A percentile compares a stretch with the other conserved stretches of the same genome.
Conservation (phyloP, 2,329 filamentous ascomycete species). For the Hymenoscyphus occultus region DNA sequence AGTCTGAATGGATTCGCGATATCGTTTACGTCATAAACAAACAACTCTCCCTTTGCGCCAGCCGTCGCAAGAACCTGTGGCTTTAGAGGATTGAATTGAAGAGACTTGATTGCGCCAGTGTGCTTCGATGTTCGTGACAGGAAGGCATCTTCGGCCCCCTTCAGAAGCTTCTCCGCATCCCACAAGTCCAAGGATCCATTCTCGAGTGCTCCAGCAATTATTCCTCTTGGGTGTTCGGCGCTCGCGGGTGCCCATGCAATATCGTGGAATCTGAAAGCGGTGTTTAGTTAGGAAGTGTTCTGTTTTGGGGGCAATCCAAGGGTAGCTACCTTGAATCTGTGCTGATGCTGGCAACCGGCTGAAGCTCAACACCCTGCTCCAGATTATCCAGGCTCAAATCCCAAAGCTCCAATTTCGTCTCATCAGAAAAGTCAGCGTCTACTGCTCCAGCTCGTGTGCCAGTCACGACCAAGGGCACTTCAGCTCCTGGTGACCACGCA, state of each 20-base stretch:
- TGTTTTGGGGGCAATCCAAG: background rate
- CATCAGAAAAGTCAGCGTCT: slow-evolving; percentile 95
- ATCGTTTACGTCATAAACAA: slow-evolving; percentile 92
- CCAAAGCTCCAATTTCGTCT: slow-evolving; percentile 96
- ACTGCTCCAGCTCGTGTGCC: slow-evolving; percentile 94
- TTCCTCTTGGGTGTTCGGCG: slow-evolving; percentile 74
- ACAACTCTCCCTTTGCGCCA: slow-evolving; percentile 92
- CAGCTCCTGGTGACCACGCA: slow-evolving; percentile 85
- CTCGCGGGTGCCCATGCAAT: slow-evolving; percentile 88
- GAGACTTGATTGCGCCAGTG: slow-evolving; percentile 84
- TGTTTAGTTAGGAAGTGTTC: background rate
- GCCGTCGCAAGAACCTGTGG: slow-evolving; percentile 89
- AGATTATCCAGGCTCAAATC: slow-evolving; percentile 79
- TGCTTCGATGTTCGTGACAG: slow-evolving; percentile 88
- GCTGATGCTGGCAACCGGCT: slow-evolving; percentile 77
- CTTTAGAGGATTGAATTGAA: slow-evolving; percentile 95
- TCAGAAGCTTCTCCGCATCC: slow-evolving; percentile 72
- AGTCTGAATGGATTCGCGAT: slow-evolving; percentile 83
- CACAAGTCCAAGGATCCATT: slow-evolving; percentile 91
- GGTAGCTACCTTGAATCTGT: slow-evolving; percentile 78
- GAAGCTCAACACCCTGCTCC: slow-evolving; percentile 75
- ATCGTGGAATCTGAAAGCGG: slow-evolving; percentile 76
- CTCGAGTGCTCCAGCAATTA: slow-evolving; percentile 93
- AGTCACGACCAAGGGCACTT: slow-evolving; percentile 80
- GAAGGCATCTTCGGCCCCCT: slow-evolving; percentile 64